phyloP scores from a whole-genome alignment of 768 basidiomycete genomes.

The Pholiota microspora region DNA sequence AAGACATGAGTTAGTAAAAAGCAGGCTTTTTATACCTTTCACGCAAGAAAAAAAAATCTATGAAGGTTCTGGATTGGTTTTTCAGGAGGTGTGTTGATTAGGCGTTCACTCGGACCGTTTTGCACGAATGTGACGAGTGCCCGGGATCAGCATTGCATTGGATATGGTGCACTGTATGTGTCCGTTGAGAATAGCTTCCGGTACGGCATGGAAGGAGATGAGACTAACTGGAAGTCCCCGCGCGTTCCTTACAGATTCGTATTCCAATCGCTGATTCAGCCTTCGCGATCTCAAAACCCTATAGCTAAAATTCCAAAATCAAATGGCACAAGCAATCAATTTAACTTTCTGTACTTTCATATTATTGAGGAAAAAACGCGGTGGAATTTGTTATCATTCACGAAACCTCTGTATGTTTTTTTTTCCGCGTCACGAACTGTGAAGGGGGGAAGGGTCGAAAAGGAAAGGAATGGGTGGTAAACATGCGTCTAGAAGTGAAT shows the following conservation, averaged over 20 bases:
- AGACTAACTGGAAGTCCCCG: slow-evolving; percentile 16
- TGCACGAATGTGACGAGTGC: slow-evolving; percentile 10
- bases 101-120: slow-evolving; percentile 20
- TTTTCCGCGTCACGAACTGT: too few species aligned
- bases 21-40: slow-evolving; percentile 22
- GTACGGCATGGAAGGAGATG: slow-evolving; percentile 4
- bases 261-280: slow-evolving; percentile 11
- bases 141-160: slow-evolving; percentile 14
- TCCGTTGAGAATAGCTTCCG: slow-evolving; percentile 18
- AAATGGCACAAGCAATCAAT: slow-evolving; percentile 23
- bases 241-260: slow-evolving; percentile 8
- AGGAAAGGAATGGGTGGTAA: too few species aligned
- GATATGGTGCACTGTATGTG: slow-evolving; percentile 6
- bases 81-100: slow-evolving; percentile 18
- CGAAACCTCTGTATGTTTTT: neutral
- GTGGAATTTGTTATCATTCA: neutral
- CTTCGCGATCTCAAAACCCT: slow-evolving; percentile 23
- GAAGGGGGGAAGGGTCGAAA: too few species aligned
- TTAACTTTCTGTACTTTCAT: slow-evolving; percentile 11
- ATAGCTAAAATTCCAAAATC: slow-evolving; percentile 25
- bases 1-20: slow-evolving; percentile 1
- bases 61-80: slow-evolving; percentile 17
- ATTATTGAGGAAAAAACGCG: neutral
- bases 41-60: slow-evolving; percentile 14
- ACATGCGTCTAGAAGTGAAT: neutral